Evolutionary conservation across 768 basidiomycete genomes (phyloP).

Genomic region (Mycena vitilis): DNA sequence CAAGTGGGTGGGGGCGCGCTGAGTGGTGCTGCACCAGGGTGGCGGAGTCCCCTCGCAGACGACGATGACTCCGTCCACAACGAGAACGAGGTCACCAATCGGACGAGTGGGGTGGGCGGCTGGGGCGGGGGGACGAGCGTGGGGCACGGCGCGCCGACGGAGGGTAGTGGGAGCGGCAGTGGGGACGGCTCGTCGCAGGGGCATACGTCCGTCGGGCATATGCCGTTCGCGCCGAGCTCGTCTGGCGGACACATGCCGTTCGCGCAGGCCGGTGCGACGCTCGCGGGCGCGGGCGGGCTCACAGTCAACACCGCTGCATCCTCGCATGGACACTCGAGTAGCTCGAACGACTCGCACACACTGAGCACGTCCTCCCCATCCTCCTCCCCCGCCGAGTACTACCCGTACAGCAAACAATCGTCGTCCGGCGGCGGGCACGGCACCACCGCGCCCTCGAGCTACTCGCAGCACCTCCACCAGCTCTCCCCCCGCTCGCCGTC

Average conservation of each 20-base stretch:
- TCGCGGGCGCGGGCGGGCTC: background rate
- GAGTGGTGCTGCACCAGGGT: background rate
- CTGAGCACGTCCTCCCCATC: background rate
- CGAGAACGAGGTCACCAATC: background rate
- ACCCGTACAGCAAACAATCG: background rate
- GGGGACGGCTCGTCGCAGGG: background rate
- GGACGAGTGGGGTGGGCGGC: background rate
- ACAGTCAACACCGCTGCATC: background rate
- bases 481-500: background rate
- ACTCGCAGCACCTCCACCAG: background rate
- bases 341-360: background rate
- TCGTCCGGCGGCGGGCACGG: background rate
- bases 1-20: background rate
- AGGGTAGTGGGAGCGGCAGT: background rate
- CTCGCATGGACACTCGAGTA: background rate
- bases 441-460: constrained; percentile 20
- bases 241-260: background rate
- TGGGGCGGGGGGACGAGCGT: background rate
- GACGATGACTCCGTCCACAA: background rate
- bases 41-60: constrained; percentile 6
- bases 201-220: background rate
- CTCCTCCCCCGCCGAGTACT: background rate
- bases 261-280: constrained; percentile 5
- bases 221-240: background rate
- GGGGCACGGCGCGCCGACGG: background rate